phyloP scores from a whole-genome alignment of 768 basidiomycete species.

The Podaxis rugospora region DNA sequence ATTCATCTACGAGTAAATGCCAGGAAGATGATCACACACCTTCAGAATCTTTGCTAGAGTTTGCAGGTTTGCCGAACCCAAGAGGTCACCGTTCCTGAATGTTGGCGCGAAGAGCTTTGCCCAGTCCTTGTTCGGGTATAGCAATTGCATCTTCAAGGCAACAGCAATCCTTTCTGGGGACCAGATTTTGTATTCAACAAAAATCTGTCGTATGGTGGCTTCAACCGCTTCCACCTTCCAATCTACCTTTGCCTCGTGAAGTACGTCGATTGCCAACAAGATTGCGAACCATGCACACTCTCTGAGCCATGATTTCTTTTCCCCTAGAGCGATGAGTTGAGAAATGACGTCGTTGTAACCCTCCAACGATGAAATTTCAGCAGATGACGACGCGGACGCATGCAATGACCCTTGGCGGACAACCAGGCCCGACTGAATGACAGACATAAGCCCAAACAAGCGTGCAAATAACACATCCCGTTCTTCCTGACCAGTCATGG shows the following conservation, averaged over 20 bases:
- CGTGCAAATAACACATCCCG: constrained; percentile 90
- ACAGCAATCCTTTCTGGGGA: constrained; percentile 87
- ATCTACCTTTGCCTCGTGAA: constrained; percentile 50
- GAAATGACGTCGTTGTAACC: constrained; percentile 56
- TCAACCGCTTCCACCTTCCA: constrained; percentile 72
- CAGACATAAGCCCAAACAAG: constrained; percentile 81
- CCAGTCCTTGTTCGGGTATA: constrained; percentile 66
- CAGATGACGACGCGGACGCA: constrained; percentile 47
- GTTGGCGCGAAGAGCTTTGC: constrained; percentile 56
- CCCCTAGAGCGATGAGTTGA: constrained; percentile 64
- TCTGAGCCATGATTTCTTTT: constrained; percentile 84
- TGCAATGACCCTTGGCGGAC: constrained; percentile 55
- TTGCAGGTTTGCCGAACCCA: constrained; percentile 68
- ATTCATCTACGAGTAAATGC: constrained; percentile 10
- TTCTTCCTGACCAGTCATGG: constrained; percentile 88
- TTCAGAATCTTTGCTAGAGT: constrained; percentile 75
- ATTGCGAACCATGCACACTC: constrained; percentile 91
- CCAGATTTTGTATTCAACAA: constrained; percentile 59
- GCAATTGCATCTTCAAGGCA: constrained; percentile 61
- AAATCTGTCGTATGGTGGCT: constrained; percentile 45
- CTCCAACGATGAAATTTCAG: constrained; percentile 50
- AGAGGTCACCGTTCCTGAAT: constrained; percentile 72
- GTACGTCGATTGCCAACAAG: constrained; percentile 54
- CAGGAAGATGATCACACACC: constrained; percentile 36
- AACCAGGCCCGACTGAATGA: constrained; percentile 83